Conservation (phyloP, 305 asterid genomes). For the Caryopteris hybrid region DNA sequence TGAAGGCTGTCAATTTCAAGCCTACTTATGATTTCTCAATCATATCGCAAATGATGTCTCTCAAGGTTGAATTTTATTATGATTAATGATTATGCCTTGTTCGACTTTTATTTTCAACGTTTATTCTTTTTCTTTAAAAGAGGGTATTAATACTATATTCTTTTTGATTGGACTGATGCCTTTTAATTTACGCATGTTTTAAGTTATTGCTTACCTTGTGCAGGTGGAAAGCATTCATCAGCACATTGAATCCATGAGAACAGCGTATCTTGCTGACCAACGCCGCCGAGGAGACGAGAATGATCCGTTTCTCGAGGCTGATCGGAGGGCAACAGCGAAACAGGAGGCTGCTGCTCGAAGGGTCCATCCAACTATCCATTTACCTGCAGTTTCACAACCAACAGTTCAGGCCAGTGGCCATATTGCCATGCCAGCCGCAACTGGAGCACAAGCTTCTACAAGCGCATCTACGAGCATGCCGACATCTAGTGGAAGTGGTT, state of each 20-base stretch:
- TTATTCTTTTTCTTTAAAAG: neutral
- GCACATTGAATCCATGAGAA: conserved; percentile 90
- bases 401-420: conserved; percentile 51
- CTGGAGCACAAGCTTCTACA: conserved; percentile 51
- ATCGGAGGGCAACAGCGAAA: conserved; percentile 86
- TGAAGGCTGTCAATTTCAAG: neutral
- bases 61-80: neutral
- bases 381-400: conserved; percentile 65
- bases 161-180: neutral
- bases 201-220: neutral
- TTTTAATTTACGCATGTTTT: neutral
- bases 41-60: neutral
- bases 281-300: conserved; percentile 74
- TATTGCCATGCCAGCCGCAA: conserved; percentile 46
- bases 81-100: neutral
- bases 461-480: conserved; percentile 33
- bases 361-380: conserved; percentile 87
- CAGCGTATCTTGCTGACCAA: conserved; percentile 90
- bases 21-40: neutral
- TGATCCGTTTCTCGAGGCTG: conserved; percentile 95
- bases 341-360: conserved; percentile 94
- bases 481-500: conserved; percentile 63
- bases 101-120: neutral
- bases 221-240: conserved; percentile 98
- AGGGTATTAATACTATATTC: neutral